Evolutionary conservation across 2,329 filamentous ascomycete species (phyloP), one percentile per base, ranked within the genome.

Genomic region (Parafenestella ontariensis): DNA sequence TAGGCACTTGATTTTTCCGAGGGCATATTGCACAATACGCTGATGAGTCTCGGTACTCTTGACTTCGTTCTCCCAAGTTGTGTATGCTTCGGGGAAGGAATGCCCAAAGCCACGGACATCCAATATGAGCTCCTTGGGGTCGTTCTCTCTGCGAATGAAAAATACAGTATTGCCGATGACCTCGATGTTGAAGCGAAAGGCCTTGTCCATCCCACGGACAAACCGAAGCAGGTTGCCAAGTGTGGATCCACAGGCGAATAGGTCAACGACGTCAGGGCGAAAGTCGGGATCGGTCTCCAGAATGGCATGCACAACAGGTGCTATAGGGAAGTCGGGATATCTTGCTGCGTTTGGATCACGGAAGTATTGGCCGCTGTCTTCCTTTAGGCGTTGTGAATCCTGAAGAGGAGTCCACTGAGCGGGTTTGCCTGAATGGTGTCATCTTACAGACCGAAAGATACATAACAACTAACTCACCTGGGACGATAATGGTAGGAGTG

Each of bases 81-180:
- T 91, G 64, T 89, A 87, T 1, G 79, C 78, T 43, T 89, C 85
- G 0, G 85, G 86, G 59, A 91, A 91, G 0, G 84, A 81, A 61
- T 90, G 87, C 0, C 88, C 87, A 61, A 80, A 89, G 0, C 88
- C 89, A 15, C 62, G 62, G 0, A 90, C 74, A n/a, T 78, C 78
- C 0, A 74, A 60, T 5, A 90, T 85, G 0, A 78, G 66, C 59
- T 88, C 85, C 0, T 70, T 82, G 0, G 87, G 85, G 0, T 83
- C 81, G 40, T 84, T 86, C 62, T 89, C 87, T 20, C 83, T 79
- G 1, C 88, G 83, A 11, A 87, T 70, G 44, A 91, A 81, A 72
- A 90, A 88, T 0, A 89, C 79, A 0, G 85, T 86, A 1, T 80
- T 76, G 1, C 80, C 81, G 1, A 89, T 72, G 0, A 77, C 68